Evolutionary conservation across 2,329 filamentous ascomycete genomes (phyloP), one percentile per base, ranked within the genome.

Genomic region (Pseudocercospora cruenta): DNA sequence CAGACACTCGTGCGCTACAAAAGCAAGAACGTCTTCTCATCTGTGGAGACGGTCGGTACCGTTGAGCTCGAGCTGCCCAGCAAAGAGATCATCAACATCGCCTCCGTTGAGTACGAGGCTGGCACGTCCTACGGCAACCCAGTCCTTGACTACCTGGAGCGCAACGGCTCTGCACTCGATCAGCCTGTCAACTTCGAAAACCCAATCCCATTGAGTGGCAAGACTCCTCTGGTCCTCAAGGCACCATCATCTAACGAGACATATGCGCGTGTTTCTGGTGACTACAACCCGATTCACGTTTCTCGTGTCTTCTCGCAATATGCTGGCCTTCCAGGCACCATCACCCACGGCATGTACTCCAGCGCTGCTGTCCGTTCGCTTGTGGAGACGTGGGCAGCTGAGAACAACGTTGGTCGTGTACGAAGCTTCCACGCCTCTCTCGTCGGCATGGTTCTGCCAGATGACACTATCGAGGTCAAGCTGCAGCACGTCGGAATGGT

Each of bases 261-360:
- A 31, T 99, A 99, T 76, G 96, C 95, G 69, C 92, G 93, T 71
- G 95, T 99, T 19, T 99, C 96, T 60, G 95, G 95, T 55, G 95
- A 99, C 79, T 99, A 93, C 87, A 99, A 99, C 81, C 95, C 95
- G 24, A 99, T 99, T 69, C 95, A 99, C 84, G 95, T 99, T 53
- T 97, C 95, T 12, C 91, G 95, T 64, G 93, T 97, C 63, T 99
- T 99, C 82, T 92, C 95, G 33, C 93, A 89, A 81, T 99, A 98
- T 75, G 96, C 95, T 78, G 95, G 94, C 79, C 86, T 99, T 16
- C 94, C 94, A 1, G 96, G 95, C 58, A 99, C 95, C 53, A 99
- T 99, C 76, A 99, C 95, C 1, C 95, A 99, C 78, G 95, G 95
- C 78, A 99, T 99, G 95, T 99, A 98, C 85, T 96, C 94, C 1